phyloP scores from a whole-genome alignment of 306 rosid genomes.

The Cajanus cajan region DNA sequence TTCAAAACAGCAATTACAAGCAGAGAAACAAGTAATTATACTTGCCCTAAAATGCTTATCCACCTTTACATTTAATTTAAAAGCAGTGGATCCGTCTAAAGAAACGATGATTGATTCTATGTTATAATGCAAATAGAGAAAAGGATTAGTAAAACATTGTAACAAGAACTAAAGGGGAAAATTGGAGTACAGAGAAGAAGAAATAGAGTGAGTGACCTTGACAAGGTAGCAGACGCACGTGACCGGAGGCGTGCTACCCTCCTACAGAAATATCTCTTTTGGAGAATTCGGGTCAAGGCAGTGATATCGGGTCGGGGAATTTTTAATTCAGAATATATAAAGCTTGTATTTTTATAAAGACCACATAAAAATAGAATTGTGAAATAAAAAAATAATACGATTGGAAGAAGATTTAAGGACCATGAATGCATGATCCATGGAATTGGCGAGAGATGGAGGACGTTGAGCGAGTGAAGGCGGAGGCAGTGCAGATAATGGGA shows the following conservation, averaged over 20 bases:
- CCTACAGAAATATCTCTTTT: too few species aligned
- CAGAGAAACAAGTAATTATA: not conserved
- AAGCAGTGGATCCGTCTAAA: not conserved
- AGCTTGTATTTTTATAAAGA: too few species aligned
- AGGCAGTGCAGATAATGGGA: conserved; percentile 43
- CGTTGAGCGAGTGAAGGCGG: conserved; percentile 28
- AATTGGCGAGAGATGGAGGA: conserved; percentile 23
- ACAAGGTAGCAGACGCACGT: too few species aligned
- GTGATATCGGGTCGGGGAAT: too few species aligned
- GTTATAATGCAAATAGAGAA: not conserved
- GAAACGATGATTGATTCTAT: not conserved
- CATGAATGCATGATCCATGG: conserved; percentile 4
- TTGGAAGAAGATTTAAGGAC: not conserved
- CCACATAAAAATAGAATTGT: not conserved
- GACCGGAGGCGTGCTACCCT: too few species aligned
- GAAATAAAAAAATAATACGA: not conserved
- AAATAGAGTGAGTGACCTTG: too few species aligned
- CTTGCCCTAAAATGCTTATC: not conserved
- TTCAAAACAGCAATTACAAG: not conserved
- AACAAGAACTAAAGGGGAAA: too few species aligned
- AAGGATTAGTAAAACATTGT: not conserved
- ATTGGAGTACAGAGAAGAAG: too few species aligned
- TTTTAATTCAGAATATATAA: too few species aligned
- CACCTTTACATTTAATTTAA: not conserved
- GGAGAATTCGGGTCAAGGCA: too few species aligned